Percentiles rank a stretch among this genome's conserved stretches.
Conservation (phyloP, 768 basidiomycete genomes). For the Mycena latifolia region DNA sequence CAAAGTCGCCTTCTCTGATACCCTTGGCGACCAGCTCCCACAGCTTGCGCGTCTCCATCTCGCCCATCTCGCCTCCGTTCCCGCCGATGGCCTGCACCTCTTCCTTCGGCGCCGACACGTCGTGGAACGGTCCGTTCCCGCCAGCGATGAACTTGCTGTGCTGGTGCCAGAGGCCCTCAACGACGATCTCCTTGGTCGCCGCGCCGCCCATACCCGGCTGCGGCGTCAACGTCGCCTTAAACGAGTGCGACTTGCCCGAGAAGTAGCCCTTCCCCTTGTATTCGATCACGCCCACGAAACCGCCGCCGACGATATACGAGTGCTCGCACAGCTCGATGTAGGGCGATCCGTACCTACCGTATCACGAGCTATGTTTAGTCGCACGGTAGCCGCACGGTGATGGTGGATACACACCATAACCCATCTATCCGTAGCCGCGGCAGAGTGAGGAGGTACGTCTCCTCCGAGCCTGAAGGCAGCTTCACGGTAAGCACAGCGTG, state of each 20-base stretch:
- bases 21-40: constrained; percentile 93
- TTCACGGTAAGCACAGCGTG: constrained; percentile 87
- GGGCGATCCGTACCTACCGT: constrained; percentile 74
- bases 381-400: not conserved
- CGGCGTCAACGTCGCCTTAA: constrained; percentile 84
- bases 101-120: constrained; percentile 79
- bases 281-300: constrained; percentile 71
- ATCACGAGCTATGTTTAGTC: not conserved
- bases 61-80: constrained; percentile 72
- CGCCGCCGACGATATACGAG: constrained; percentile 74
- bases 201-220: constrained; percentile 52
- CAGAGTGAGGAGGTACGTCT: constrained; percentile 89
- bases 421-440: constrained; percentile 95
- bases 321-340: constrained; percentile 83
- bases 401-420: constrained; percentile 67
- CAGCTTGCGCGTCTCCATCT: constrained; percentile 88
- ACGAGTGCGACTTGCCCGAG: constrained; percentile 91
- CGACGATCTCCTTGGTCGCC: constrained; percentile 57
- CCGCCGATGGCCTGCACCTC: constrained; percentile 76
- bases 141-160: constrained; percentile 63
- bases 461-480: constrained; percentile 59
- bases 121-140: constrained; percentile 74
- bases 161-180: constrained; percentile 89
- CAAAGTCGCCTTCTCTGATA: constrained; percentile 92
- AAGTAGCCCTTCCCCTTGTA: constrained; percentile 99